phyloP scores from a whole-genome alignment of 768 basidiomycete genomes.

The Dentipellis fragilis region DNA sequence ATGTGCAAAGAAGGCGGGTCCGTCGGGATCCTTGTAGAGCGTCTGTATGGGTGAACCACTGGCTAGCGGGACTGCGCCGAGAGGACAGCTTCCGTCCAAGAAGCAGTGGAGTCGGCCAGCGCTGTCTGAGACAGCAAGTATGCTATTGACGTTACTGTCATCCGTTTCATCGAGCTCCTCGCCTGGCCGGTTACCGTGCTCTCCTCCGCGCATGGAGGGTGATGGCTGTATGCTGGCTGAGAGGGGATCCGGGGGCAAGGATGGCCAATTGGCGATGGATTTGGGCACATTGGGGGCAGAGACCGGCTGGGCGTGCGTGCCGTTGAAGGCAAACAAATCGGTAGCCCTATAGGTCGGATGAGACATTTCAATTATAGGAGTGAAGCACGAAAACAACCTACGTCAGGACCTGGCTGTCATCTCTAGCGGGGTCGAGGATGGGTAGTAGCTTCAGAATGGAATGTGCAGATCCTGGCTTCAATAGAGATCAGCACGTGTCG shows the following conservation, averaged over 20 bases:
- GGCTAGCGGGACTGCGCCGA: constrained; percentile 44
- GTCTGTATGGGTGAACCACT: constrained; percentile 17
- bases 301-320: constrained; percentile 41
- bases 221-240: constrained; percentile 52
- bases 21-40: constrained; percentile 37
- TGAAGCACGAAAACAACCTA: constrained; percentile 25
- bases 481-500: constrained; percentile 9
- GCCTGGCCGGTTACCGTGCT: constrained; percentile 16
- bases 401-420: constrained; percentile 59
- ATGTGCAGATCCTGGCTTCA: constrained; percentile 69
- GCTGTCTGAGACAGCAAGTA: constrained; percentile 53
- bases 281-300: constrained; percentile 41
- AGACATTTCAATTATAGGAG: neutral
- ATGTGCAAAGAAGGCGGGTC: constrained; percentile 42
- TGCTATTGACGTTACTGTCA: constrained; percentile 44
- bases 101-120: constrained; percentile 51
- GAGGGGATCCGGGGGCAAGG: constrained; percentile 41
- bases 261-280: constrained; percentile 61
- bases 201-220: constrained; percentile 21
- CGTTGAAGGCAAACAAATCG: constrained; percentile 76
- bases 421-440: constrained; percentile 58
- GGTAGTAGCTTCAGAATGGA: constrained; percentile 62
- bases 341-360: constrained; percentile 40
- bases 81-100: constrained; percentile 67
- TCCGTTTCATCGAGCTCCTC: constrained; percentile 34